These are phyloP conservation scores for Purpureocillium takamizusanense DNA, from an alignment of 2,329 filamentous ascomycete species.

Conservation along the genomic window DNA sequence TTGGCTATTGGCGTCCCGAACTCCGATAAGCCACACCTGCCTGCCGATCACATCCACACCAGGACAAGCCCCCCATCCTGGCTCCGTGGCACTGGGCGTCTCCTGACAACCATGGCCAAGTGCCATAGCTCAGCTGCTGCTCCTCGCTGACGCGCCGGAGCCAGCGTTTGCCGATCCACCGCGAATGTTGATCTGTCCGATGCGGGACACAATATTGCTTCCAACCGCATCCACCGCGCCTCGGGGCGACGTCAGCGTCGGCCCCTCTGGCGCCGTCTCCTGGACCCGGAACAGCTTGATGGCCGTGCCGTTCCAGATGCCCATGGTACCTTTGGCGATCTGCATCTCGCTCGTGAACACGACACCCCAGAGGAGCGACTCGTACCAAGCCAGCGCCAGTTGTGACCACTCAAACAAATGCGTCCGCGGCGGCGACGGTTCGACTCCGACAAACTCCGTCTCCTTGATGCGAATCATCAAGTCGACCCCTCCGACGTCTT, in stretches of 20 bases:
- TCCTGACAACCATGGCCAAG: too few relatives aligned
- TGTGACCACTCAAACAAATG: slow-evolving; percentile 94
- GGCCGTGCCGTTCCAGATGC: slow-evolving; percentile 86
- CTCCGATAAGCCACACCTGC: too few relatives aligned
- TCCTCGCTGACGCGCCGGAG: slow-evolving; percentile 6
- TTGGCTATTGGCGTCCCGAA: too few relatives aligned
- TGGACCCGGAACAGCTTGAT: slow-evolving; percentile 88
- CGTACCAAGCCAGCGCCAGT: slow-evolving; percentile 87
- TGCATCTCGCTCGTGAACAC: slow-evolving; percentile 88
- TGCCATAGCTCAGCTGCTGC: slow-evolving; percentile 1
- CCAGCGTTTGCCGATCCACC: slow-evolving; percentile 24
- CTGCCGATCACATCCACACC: too few relatives aligned
- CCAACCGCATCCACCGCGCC: slow-evolving; percentile 92
- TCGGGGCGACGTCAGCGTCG: slow-evolving; percentile 73
- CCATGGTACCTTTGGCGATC: slow-evolving; percentile 74
- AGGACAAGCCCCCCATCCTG: background rate
- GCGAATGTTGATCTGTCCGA: slow-evolving; percentile 70
- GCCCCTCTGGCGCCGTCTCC: slow-evolving; percentile 70
- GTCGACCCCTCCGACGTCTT: slow-evolving; percentile 33
- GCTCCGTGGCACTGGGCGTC: too few relatives aligned
- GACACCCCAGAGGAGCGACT: slow-evolving; percentile 87
- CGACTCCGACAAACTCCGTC: slow-evolving; percentile 60
- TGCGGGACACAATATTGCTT: slow-evolving; percentile 77
- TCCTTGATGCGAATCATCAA: slow-evolving; percentile 47
- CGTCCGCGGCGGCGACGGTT: slow-evolving; percentile 64